phyloP scores from a whole-genome alignment of 1,284 basidiomycete species.

The Chondrostereum purpureum region DNA sequence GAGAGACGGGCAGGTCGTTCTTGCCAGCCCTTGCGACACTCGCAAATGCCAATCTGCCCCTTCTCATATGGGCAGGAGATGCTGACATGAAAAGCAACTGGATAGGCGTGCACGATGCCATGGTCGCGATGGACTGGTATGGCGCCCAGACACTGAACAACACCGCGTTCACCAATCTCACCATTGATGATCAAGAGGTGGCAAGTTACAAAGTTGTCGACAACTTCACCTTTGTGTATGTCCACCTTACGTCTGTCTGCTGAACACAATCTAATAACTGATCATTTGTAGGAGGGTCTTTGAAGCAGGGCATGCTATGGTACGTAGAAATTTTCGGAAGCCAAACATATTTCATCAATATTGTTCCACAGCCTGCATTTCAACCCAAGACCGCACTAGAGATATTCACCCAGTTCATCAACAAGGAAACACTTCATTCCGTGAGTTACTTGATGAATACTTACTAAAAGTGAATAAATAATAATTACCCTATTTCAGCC shows the following conservation, averaged over 20 bases:
- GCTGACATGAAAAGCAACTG: background rate
- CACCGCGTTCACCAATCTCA: background rate
- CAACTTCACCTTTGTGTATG: background rate
- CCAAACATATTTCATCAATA: too few species aligned
- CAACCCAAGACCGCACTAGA: background rate
- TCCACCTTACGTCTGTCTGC: background rate
- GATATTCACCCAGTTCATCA: background rate
- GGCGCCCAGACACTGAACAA: background rate
- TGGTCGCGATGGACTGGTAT: background rate
- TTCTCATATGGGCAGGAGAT: background rate
- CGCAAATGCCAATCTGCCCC: background rate
- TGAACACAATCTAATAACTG: background rate
- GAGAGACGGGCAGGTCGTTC: background rate
- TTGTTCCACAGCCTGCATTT: background rate
- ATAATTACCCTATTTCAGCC: too few species aligned
- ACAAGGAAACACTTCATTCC: background rate
- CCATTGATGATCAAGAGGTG: background rate
- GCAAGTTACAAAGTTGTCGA: background rate
- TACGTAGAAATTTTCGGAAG: too few species aligned
- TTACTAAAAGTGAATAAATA: too few species aligned
- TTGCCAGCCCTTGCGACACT: background rate
- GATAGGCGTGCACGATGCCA: background rate
- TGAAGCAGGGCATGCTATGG: background rate
- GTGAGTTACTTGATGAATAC: too few species aligned
- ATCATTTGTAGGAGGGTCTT: background rate